A percentile compares a stretch with the other conserved stretches of the same genome.
These are phyloP conservation scores for Chloromonas sp. DNA, from an alignment of 163 green algal genomes.

Conservation along the genomic window DNA sequence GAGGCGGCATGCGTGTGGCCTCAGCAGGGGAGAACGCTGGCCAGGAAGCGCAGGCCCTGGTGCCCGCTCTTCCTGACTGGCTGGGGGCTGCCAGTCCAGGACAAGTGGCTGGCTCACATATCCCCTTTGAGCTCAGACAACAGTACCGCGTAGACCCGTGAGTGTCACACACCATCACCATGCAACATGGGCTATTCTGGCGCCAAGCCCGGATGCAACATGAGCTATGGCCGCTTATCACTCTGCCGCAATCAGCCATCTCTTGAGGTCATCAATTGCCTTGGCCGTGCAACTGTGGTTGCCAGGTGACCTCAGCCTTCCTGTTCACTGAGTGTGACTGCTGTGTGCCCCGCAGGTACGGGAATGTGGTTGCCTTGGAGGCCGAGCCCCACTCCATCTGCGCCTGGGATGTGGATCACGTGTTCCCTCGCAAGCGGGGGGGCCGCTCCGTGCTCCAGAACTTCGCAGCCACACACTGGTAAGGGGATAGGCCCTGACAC, in stretches of 20 bases:
- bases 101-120: not conserved
- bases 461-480: constrained; percentile 7
- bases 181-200: not conserved
- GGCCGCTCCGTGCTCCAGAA: not conserved
- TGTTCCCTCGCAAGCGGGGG: constrained; percentile 5
- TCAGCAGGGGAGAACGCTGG: no score
- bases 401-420: constrained; percentile 5
- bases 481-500: not conserved
- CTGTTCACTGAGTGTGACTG: no score
- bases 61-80: not conserved
- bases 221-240: no score
- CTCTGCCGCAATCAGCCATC: no score
- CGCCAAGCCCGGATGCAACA: not conserved
- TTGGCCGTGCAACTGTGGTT: no score
- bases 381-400: constrained; percentile 6
- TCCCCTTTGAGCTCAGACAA: not conserved
- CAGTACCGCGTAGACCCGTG: constrained; percentile 1
- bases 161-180: not conserved
- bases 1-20: no score
- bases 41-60: not conserved
- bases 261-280: no score
- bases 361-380: not conserved
- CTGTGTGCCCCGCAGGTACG: not conserved
- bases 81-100: not conserved
- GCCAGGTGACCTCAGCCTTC: no score